phyloP scores from a whole-genome alignment of 169 alveolate species.

The Theileria parva region DNA sequence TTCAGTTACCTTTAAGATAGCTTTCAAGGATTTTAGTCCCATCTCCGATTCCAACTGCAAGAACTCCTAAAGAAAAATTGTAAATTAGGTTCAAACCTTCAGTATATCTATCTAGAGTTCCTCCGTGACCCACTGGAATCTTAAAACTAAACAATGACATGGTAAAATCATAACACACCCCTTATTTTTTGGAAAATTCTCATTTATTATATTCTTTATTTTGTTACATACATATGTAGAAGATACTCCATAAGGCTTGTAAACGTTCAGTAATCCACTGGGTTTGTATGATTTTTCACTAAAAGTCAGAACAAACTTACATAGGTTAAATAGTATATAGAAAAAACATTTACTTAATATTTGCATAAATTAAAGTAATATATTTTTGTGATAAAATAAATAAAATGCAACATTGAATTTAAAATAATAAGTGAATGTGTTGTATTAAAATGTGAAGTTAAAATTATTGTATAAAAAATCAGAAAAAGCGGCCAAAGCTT shows the following conservation, averaged over 20 bases:
- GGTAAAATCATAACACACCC: background rate
- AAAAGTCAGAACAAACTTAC: background rate
- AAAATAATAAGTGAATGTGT: background rate
- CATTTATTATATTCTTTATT: conserved; percentile 30
- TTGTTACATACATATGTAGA: conserved; percentile 44
- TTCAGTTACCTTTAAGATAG: conserved; percentile 56
- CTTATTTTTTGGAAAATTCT: conserved; percentile 9
- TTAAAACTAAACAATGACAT: conserved; percentile 18
- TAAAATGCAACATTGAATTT: background rate
- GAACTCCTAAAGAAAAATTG: conserved; percentile 48
- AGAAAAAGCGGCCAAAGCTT: background rate
- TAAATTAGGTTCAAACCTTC: conserved; percentile 30
- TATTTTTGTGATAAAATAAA: background rate
- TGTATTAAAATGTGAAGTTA: background rate
- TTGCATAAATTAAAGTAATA: background rate
- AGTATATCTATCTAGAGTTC: conserved; percentile 74
- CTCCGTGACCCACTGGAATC: conserved; percentile 79
- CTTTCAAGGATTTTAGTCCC: conserved; percentile 65
- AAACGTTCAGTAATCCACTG: conserved; percentile 57
- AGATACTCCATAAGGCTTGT: conserved; percentile 59
- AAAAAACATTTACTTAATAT: background rate
- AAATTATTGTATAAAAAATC: background rate
- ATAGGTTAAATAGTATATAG: background rate
- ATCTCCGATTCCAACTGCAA: conserved; percentile 71
- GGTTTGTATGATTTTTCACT: conserved; percentile 3